Evolutionary conservation across 1,284 basidiomycete species (phyloP), one percentile per base, ranked within the genome.

Genomic region (Ustilago sp.): DNA sequence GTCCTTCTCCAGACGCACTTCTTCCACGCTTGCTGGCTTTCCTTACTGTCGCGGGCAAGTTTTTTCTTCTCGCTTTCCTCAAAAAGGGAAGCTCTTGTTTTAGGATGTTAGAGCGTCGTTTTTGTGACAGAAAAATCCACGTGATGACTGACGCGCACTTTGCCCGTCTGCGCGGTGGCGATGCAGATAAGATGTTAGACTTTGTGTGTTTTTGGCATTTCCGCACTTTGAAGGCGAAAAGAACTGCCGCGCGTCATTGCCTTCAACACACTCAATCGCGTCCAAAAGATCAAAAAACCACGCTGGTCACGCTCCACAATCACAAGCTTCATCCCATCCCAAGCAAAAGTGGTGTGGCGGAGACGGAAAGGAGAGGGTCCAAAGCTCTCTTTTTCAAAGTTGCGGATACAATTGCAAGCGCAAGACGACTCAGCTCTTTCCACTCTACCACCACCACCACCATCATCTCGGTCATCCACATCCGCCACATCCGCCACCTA

Each of bases 241-340:
- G 56, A 38, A 17, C 39, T 15, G 39, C 11, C 58, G 60, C 47
- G 57, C 54, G 55, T 65, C 63, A 62, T 71, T 64, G 51, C 50
- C 9, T 48, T 13, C 39, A 17, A 41, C 39, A 41, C 39, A 41
- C 39, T 15, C 15, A 19, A 23, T 7, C 43, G 43, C 43, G n/a
- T 45, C n/a, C 43, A 45, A 45, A 43, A 23, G 38, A 23, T 34
- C 41, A 50, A 47, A 53, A 35, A 50, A 48, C n/a, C 28, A 39
- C 61, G 47, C 67, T 69, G 61, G 12, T 65, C 51, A 65, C 52
- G 52, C 66, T 63, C 57, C 61, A 63, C 67, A 28, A 28, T 28
- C 23, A 63, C 47, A 51, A 39, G 35, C 23, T 28, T 28, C 23
- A 28, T 34, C 36, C 36, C 9, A 15, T 28, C 34, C 19, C 32